Base-by-base conservation (phyloP, 2,329 filamentous ascomycete species). In the Rhexocercosporidium sp. region DNA sequence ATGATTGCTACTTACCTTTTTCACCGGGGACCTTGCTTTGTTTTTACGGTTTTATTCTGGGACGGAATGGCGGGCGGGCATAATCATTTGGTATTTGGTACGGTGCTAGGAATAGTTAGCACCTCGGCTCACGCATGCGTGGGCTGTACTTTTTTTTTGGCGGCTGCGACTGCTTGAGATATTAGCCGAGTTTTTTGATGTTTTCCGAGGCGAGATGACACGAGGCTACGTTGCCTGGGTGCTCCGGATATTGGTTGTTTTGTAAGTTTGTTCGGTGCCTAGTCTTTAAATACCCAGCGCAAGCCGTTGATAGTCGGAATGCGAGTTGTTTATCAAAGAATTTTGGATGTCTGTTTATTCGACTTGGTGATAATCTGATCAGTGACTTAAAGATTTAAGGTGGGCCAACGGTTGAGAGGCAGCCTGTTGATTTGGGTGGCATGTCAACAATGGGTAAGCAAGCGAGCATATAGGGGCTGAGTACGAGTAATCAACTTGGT, bases 261-360 rank as follows among this genome's bases (percentile, higher is more conserved):
- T 18, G 20, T 5, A 22, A 16, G 27, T 37, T 37, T 20, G 18
- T 49, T 51, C 31, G n/a, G 22, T n/a, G 18, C 18, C 18, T 16
- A 46, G 61, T 63, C n/a, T 31, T 54, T 54, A 63, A 54, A 63
- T 63, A 63, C 61, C 61, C 61, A 63, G 61, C 61, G 61, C 61
- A 63, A 54, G 47, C 61, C 59, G 61, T 54, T 63, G 61, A 56
- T 56, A 54, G 54, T 54, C 61, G 61, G 49, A 44, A 63, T 63
- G 61, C 61, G 47, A 63, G 61, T 53, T 54, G 34, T 46, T 56
- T 25, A n/a, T 49, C 37, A 25, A 54, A 22, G 34, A 27, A 2
- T 27, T 20, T 47, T 53, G 41, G 29, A 29, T n/a, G 5, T 49
- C 20, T 22, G 12, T 18, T 7, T 60, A n/a, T 4, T 27, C 31